Percentiles rank a stretch among this genome's conserved stretches.
Evolutionary conservation across 768 basidiomycete species (phyloP).

Genomic region (Amylocystis lapponica): DNA sequence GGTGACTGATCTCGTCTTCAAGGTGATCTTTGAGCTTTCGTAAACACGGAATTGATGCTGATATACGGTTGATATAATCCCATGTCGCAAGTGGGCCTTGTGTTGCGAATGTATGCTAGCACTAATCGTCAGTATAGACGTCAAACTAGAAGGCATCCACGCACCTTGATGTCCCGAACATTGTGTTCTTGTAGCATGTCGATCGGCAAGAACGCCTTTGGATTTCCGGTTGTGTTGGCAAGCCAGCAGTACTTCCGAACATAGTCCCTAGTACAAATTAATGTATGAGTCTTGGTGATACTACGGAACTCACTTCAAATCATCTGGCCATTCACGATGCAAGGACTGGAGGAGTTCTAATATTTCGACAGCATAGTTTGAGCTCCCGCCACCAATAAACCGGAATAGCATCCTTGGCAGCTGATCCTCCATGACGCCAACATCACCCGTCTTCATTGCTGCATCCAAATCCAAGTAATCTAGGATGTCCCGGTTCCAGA

Average conservation of each 20-base stretch:
- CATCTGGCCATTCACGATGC: conserved; percentile 22
- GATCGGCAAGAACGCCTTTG: conserved; percentile 20
- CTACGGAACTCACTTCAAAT: conserved; percentile 11
- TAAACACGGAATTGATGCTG: neutral
- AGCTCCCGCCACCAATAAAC: conserved; percentile 20
- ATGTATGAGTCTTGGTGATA: neutral
- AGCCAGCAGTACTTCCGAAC: conserved; percentile 11
- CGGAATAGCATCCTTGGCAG: conserved; percentile 22
- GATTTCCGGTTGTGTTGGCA: conserved; percentile 17
- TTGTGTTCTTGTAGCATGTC: conserved; percentile 32
- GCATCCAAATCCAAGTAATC: conserved; percentile 30
- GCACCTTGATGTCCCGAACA: conserved; percentile 32
- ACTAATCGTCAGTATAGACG: neutral
- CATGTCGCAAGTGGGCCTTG: conserved; percentile 8
- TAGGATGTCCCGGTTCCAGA: conserved; percentile 33
- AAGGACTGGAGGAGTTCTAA: conserved; percentile 24
- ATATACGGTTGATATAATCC: conserved; percentile 6
- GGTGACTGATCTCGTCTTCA: neutral
- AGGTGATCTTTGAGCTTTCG: neutral
- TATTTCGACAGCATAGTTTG: conserved; percentile 23
- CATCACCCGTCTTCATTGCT: conserved; percentile 30
- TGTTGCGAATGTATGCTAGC: conserved; percentile 4
- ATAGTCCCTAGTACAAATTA: neutral
- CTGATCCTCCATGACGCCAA: conserved; percentile 19
- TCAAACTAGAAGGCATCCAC: neutral